A percentile compares a stretch with the other conserved stretches of the same genome.
Evolutionary conservation across 202 grass and related monocot species (phyloP).

Genomic region (Setaria italica): DNA sequence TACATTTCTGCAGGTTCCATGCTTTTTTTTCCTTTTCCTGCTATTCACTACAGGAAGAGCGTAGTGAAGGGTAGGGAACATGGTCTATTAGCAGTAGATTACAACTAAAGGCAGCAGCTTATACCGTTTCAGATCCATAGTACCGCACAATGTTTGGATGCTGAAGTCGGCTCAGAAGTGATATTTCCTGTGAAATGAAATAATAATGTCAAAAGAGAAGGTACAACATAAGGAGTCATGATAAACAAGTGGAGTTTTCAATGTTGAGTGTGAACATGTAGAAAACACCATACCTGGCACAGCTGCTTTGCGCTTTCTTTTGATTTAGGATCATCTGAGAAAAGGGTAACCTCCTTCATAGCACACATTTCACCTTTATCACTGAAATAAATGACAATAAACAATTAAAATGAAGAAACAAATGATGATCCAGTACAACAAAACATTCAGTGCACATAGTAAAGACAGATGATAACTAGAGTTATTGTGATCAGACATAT

Average conservation of each 20-base stretch:
- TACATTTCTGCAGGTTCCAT: constrained; percentile 19
- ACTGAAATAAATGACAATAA: constrained; percentile 51
- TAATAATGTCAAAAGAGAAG: constrained; percentile 38
- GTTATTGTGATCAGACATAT: constrained; percentile 22
- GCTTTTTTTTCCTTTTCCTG: not conserved
- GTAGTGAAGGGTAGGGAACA: constrained; percentile 19
- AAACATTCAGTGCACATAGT: constrained; percentile 27
- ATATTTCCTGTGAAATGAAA: constrained; percentile 89
- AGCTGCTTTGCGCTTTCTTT: constrained; percentile 97
- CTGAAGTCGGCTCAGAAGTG: constrained; percentile 82
- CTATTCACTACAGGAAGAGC: constrained; percentile 17
- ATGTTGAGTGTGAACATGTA: constrained; percentile 6
- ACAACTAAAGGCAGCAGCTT: constrained; percentile 25
- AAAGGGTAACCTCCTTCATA: constrained; percentile 99
- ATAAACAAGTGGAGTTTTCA: constrained; percentile 14
- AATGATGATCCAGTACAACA: constrained; percentile 26
- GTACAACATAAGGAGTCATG: not conserved
- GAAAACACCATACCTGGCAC: constrained; percentile 68
- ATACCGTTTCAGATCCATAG: constrained; percentile 98
- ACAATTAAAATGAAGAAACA: constrained; percentile 24
- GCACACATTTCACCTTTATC: constrained; percentile 99
- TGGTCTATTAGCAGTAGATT: constrained; percentile 24
- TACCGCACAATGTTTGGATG: constrained; percentile 99
- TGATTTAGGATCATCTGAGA: constrained; percentile 98
- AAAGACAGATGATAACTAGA: constrained; percentile 31